phyloP scores from a whole-genome alignment of 495 filamentous ascomycete genomes.

The Xylaria palmicola region DNA sequence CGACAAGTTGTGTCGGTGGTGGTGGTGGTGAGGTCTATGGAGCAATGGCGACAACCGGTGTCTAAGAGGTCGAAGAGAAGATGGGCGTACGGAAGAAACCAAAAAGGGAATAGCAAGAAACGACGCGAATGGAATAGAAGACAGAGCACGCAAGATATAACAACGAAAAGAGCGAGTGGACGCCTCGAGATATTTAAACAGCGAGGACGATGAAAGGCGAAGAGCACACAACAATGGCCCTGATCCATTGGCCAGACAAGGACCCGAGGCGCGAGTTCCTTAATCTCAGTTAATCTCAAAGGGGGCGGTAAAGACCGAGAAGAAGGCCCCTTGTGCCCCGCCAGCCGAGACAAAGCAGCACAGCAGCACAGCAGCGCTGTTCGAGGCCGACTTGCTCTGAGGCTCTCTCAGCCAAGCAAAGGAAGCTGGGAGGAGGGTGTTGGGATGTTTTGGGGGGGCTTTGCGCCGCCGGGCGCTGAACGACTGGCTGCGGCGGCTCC shows the following conservation, averaged over 20 bases:
- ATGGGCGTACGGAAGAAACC: not conserved
- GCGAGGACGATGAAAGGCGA: constrained; percentile 6
- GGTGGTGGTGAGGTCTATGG: not conserved
- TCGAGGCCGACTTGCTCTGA: not conserved
- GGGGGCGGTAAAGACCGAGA: not conserved
- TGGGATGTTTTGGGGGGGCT: not conserved
- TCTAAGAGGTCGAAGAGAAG: constrained; percentile 2
- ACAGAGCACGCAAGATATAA: not conserved
- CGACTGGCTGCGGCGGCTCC: constrained; percentile 3
- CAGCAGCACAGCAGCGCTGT: not conserved
- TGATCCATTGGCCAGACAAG: not conserved
- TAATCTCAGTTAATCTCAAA: not conserved
- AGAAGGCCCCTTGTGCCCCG: not conserved
- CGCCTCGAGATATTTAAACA: constrained; percentile 9
- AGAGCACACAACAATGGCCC: not conserved
- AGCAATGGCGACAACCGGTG: constrained; percentile 15
- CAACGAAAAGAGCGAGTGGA: not conserved
- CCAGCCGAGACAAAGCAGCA: not conserved
- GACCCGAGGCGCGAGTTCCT: not conserved
- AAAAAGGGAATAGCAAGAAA: not conserved
- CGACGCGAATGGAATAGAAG: not conserved
- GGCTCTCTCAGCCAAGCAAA: constrained; percentile 11
- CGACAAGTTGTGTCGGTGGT: not conserved
- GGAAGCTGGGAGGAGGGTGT: not conserved
- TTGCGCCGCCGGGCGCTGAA: not conserved